A percentile compares a stretch with the other conserved stretches of the same genome.
phyloP scores from a whole-genome alignment of 2,329 filamentous ascomycete species.

The Gnomoniopsis sp. region DNA sequence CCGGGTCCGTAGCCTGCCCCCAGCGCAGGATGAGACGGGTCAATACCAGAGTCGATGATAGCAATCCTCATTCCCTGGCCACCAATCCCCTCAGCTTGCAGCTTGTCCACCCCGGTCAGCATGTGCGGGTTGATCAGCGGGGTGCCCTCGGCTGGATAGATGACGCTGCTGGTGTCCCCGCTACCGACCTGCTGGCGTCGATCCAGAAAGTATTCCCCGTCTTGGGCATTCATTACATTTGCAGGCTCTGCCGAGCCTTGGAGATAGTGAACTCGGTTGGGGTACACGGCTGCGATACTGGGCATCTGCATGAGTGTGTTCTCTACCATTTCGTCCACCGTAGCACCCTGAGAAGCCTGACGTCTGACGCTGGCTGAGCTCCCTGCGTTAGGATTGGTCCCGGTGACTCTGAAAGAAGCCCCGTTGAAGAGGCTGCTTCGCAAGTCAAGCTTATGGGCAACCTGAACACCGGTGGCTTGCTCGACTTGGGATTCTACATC shows the following conservation, averaged over 20 bases:
- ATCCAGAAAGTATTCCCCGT: not conserved
- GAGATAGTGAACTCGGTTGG: conserved; percentile 3
- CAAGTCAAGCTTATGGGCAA: conserved; percentile 10
- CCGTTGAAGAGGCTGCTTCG: conserved; percentile 4
- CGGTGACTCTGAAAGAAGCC: not conserved
- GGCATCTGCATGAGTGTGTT: conserved; percentile 5
- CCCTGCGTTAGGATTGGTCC: not conserved
- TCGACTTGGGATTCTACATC: not conserved
- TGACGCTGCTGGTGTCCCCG: not conserved
- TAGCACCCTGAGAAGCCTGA: not conserved
- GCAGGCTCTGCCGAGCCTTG: not conserved
- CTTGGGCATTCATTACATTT: not conserved
- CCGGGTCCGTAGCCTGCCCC: conserved; percentile 51
- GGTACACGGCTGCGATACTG: conserved; percentile 8
- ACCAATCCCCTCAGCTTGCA: conserved; percentile 38
- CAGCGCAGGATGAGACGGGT: conserved; percentile 48
- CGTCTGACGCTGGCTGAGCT: not conserved
- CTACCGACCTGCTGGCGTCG: not conserved
- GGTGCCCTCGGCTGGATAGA: conserved; percentile 8
- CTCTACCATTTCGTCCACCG: conserved; percentile 1
- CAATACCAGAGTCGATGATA: conserved; percentile 38
- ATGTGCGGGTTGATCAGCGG: conserved; percentile 23
- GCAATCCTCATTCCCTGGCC: conserved; percentile 42
- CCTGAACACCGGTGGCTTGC: not conserved
- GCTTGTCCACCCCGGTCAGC: conserved; percentile 34